These are phyloP conservation scores for Isabelozyma rhagii DNA, from an alignment of 805 yeast genomes.

Conservation along the genomic window DNA sequence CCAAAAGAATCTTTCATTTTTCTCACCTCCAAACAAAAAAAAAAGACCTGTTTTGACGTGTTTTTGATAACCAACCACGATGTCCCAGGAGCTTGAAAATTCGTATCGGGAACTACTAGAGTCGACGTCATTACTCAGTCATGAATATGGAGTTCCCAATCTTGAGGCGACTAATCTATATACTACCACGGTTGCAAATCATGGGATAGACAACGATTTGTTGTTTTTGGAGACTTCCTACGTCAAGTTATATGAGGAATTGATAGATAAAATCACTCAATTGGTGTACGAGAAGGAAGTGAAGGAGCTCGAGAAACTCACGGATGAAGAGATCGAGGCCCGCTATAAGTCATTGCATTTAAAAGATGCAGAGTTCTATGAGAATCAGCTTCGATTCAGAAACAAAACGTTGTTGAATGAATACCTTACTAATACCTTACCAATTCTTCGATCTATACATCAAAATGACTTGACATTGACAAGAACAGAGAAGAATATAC, in stretches of 20 bases:
- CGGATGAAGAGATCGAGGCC: constrained; percentile 11
- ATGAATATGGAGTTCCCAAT: constrained; percentile 32
- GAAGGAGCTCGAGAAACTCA: constrained; percentile 12
- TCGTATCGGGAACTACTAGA: constrained; percentile 22
- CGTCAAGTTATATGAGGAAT: constrained; percentile 16
- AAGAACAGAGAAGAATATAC: constrained; percentile 21
- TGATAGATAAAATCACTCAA: constrained; percentile 20
- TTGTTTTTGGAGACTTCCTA: constrained; percentile 23
- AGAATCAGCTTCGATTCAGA: constrained; percentile 20
- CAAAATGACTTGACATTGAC: constrained; percentile 23
- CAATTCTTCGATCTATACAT: constrained; percentile 33
- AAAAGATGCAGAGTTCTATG: constrained; percentile 15
- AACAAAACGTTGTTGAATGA: constrained; percentile 20
- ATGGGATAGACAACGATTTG: constrained; percentile 1
- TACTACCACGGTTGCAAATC: neutral
- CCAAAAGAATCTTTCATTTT: too few relatives aligned
- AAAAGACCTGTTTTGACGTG: neutral
- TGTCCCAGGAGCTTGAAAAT: constrained; percentile 13
- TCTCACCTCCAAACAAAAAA: neutral
- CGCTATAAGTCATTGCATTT: constrained; percentile 5
- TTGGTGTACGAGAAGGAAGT: constrained; percentile 27
- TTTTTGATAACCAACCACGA: neutral
- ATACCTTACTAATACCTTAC: constrained; percentile 25
- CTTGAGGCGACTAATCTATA: constrained; percentile 1
- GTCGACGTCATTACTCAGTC: constrained; percentile 21